Evolutionary conservation across 495 filamentous ascomycete genomes (phyloP), one percentile per base, ranked within the genome.

Genomic region (Neurospora tetraspora): DNA sequence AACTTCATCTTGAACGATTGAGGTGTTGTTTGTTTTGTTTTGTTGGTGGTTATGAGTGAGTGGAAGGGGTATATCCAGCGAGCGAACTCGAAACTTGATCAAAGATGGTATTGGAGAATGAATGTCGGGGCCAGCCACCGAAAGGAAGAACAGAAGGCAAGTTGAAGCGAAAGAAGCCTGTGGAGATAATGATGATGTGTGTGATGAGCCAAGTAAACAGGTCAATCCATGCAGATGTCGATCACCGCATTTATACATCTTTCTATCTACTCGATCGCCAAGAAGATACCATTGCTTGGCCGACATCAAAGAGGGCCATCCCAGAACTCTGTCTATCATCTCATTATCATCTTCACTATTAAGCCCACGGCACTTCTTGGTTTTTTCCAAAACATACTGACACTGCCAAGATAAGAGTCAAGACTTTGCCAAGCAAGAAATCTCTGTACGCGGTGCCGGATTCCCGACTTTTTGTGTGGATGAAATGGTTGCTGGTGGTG

Each of bases 1-100:
- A 79, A 39, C 77, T 77, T 79, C 76, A 80, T 78, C 16, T 34
- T 79, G 75, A n/a, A 27, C 8, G 69, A 18, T 68, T 34, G 14
- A 8, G 39, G 7, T 23, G 9, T 39, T 16, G 20, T n/a, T 43
- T 68, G 68, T n/a, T 53, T 53, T 53, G 11, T 53, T 23, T 42
- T 65, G 39, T 37, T n/a, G 43, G 11, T 27, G 43, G 14, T 37
- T 70, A 36, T 45, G 61, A 72, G 40, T 42, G 14, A 69, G 45
- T 75, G 59, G n/a, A 39, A 36, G 53, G 69, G 39, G 5, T 59
- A 39, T 68, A 61, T 37, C 43, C 43, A 36, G 36, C 38, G 12
- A 36, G 69, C 34, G 69, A 36, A 20, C 59, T n/a, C 37, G 53
- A 39, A 68, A 59, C 20, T 36, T 27, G 5, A 14, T 40, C 39